phyloP scores from a whole-genome alignment of 1,284 basidiomycete genomes.

The Coniferiporia sulphurascens region DNA sequence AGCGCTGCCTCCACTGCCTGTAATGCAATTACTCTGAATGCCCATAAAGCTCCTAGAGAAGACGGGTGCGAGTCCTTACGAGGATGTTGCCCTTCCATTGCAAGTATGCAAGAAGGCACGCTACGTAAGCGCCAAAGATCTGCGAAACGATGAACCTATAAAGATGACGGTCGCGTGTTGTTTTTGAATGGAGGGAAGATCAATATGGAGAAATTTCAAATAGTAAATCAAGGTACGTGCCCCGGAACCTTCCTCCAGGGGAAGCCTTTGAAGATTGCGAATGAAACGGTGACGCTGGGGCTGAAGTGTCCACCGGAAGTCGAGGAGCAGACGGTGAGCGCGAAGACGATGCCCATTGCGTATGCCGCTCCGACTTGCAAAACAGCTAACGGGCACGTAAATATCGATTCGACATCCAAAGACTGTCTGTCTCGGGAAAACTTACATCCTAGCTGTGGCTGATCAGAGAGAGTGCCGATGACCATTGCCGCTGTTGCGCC shows the following conservation, averaged over 20 bases:
- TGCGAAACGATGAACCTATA: slow-evolving; percentile 59
- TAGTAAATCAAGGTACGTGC: slow-evolving; percentile 30
- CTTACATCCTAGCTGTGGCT: slow-evolving; percentile 47
- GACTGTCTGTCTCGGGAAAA: slow-evolving; percentile 13
- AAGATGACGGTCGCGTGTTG: too few species aligned
- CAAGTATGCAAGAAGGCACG: slow-evolving; percentile 51
- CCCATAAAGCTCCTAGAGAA: not conserved
- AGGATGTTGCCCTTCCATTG: slow-evolving; percentile 55
- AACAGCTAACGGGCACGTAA: slow-evolving; percentile 36
- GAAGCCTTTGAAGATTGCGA: slow-evolving; percentile 50
- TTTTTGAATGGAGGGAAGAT: not conserved
- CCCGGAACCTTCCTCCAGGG: slow-evolving; percentile 47
- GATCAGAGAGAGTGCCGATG: slow-evolving; percentile 43
- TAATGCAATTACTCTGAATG: slow-evolving; percentile 5
- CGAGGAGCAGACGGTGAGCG: slow-evolving; percentile 44
- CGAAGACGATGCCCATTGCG: slow-evolving; percentile 57
- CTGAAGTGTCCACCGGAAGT: slow-evolving; percentile 66
- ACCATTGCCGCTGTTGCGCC: slow-evolving; percentile 54
- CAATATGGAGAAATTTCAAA: not conserved
- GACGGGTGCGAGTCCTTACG: slow-evolving; percentile 23
- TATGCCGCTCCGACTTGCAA: slow-evolving; percentile 62
- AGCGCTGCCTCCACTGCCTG: slow-evolving; percentile 40
- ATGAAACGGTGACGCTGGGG: slow-evolving; percentile 53
- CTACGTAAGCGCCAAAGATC: slow-evolving; percentile 58
- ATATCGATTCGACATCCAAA: not conserved